These are phyloP conservation scores for Tolypocladium capitatum DNA, from an alignment of 2,329 filamentous ascomycete genomes.

Conservation along the genomic window DNA sequence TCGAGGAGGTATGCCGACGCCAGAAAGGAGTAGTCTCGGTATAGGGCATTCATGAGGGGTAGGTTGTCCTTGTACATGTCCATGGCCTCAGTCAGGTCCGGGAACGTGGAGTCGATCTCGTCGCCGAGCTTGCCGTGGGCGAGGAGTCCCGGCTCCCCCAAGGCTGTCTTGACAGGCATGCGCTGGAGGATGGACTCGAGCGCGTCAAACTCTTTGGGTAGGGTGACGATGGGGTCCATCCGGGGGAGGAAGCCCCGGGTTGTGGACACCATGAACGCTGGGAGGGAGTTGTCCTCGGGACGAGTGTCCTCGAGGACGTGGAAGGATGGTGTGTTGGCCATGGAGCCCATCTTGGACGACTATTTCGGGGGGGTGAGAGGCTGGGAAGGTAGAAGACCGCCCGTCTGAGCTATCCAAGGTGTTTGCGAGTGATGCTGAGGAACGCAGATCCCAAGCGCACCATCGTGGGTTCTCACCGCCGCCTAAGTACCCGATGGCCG, in stretches of 20 bases:
- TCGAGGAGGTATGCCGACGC: constrained; percentile 83
- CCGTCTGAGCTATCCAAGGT: neutral
- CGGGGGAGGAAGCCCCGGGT: constrained; percentile 63
- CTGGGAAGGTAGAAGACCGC: neutral
- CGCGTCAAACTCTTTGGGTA: constrained; percentile 61
- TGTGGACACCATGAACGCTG: constrained; percentile 69
- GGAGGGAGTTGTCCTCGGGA: constrained; percentile 48
- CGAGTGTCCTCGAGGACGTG: constrained; percentile 49
- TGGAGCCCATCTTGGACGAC: constrained; percentile 24
- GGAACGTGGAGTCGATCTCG: constrained; percentile 58
- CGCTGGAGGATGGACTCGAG: constrained; percentile 60
- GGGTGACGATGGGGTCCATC: constrained; percentile 43
- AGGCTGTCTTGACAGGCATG: constrained; percentile 65
- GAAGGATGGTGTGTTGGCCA: constrained; percentile 29
- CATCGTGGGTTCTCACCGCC: constrained; percentile 15
- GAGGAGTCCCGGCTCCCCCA: constrained; percentile 65
- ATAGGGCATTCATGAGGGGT: constrained; percentile 70
- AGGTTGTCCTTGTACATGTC: constrained; percentile 63
- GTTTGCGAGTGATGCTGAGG: neutral
- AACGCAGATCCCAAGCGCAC: neutral
- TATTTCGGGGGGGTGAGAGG: neutral
- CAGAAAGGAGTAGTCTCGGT: constrained; percentile 84
- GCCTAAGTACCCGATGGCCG: constrained; percentile 36
- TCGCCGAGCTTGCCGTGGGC: constrained; percentile 62
- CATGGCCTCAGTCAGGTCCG: constrained; percentile 61